Evolutionary conservation across 1,284 basidiomycete genomes (phyloP).

Genomic region (Naganishia sp.): DNA sequence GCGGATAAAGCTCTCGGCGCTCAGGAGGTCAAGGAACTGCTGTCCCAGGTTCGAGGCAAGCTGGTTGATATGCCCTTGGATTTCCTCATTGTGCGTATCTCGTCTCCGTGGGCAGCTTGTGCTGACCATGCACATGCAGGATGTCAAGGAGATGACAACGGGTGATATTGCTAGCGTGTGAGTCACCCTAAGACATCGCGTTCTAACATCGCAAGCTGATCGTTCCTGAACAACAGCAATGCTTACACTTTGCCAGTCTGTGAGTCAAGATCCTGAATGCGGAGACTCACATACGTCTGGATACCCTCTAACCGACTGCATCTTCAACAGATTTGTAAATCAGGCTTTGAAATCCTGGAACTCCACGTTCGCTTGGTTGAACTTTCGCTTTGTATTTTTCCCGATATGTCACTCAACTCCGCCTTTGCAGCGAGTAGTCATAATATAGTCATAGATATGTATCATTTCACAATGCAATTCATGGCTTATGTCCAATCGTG

Average conservation of each 20-base stretch:
- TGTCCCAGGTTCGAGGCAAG: conserved; percentile 63
- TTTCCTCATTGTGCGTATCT: conserved; percentile 45
- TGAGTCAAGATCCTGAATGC: not conserved
- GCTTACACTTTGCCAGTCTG: conserved; percentile 33
- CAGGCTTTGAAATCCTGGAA: too few species aligned
- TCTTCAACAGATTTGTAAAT: too few species aligned
- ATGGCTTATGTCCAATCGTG: too few species aligned
- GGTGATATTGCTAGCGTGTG: conserved; percentile 32
- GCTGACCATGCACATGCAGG: conserved; percentile 9
- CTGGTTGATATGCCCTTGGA: conserved; percentile 57
- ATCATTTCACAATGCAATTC: too few species aligned
- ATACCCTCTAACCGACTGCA: too few species aligned
- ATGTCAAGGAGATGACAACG: conserved; percentile 35
- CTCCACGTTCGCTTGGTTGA: too few species aligned
- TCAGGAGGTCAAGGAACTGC: conserved; percentile 68
- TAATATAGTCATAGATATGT: too few species aligned
- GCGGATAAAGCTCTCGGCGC: conserved; percentile 64
- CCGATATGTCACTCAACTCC: too few species aligned
- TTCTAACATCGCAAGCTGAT: not conserved
- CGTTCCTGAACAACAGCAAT: conserved; percentile 10
- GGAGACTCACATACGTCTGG: too few species aligned
- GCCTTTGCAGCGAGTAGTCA: too few species aligned
- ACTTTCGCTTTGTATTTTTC: too few species aligned
- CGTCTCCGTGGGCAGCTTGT: too few species aligned
- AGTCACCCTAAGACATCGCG: not conserved